Conservation (phyloP, 306 rosid genomes). For the Acmispon strigosus region DNA sequence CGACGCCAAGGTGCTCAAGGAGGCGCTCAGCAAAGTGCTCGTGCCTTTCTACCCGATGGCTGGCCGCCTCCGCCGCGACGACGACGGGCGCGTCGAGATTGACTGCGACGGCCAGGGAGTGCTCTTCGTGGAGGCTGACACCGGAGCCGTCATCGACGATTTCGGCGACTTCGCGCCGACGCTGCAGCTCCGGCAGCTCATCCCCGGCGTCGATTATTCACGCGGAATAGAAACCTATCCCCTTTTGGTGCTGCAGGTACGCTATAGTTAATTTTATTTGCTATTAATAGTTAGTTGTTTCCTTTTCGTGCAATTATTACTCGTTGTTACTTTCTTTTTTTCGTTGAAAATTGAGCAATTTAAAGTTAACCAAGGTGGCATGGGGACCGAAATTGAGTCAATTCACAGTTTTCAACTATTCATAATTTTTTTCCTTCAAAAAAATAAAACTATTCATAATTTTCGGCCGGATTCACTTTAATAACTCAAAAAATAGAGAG, state of each 20-base stretch:
- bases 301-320: too few relatives aligned
- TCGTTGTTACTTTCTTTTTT: not conserved
- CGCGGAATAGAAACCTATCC: constrained; percentile 61
- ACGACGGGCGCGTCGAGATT: constrained; percentile 73
- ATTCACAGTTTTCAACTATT: too few relatives aligned
- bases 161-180: constrained; percentile 88
- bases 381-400: too few relatives aligned
- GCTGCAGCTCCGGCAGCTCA: constrained; percentile 62
- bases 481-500: too few relatives aligned
- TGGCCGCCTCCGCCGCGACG: constrained; percentile 61
- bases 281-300: too few relatives aligned
- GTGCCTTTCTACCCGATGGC: constrained; percentile 82
- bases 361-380: too few relatives aligned
- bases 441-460: too few relatives aligned
- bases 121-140: constrained; percentile 65
- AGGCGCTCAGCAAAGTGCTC: constrained; percentile 56
- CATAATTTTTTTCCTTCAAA: too few relatives aligned
- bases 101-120: constrained; percentile 69
- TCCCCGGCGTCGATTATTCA: constrained; percentile 69
- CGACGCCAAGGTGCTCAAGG: constrained; percentile 42
- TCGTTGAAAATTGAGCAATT: not conserved
- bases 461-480: too few relatives aligned
- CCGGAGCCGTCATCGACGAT: constrained; percentile 41
- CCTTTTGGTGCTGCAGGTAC: constrained; percentile 62
- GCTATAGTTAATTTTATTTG: not conserved